Evolutionary conservation across 2,329 filamentous ascomycete species (phyloP), one percentile per base, ranked within the genome.

Genomic region (Aspergillus piperis): DNA sequence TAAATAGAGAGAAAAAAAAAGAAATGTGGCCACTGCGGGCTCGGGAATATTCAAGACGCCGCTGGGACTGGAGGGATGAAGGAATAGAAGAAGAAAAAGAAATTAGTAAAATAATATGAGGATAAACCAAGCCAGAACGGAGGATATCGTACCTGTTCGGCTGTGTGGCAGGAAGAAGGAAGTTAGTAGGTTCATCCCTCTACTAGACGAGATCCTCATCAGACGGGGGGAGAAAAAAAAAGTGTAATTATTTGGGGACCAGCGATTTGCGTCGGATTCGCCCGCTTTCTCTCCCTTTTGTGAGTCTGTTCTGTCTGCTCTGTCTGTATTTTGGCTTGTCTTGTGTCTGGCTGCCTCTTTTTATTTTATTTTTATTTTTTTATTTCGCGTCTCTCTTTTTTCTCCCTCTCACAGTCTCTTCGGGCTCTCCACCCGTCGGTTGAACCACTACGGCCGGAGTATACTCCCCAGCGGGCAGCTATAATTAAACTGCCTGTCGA

Each of bases 401-500:
- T 15, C 32, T 36, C 30, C 25, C 25, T 27, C 25, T 27, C 25
- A 27, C 25, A 27, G 7, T 32, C 27, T 30, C 10, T 36, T 36
- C 32, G 32, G 32, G 10, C 32, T 36, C 41, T 11, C 41, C 41
- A 42, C 41, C n/a, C 41, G 41, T 42, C 41, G 41, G 17, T 13
- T 42, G 19, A 27, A 15, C 13, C 44, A 27, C 44, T 49, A 49
- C 44, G 19, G 44, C 44, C 44, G 41, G 54, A 30, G 47, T 50
- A 44, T 27, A 49, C 41, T 30, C 42, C 21, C 39, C 39, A 42
- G 39, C 39, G 21, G 23, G 44, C 44, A 27, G 62, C 64, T 64
- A 64, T 60, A 66, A 66, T 66, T 64, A 66, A 62, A 36, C 32
- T 13, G 32, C 32, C 61, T 56, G 63, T 58, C 60, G 54, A 50